These are phyloP conservation scores for Monilinia fructicola DNA, from an alignment of 2,329 filamentous ascomycete species.

Conservation along the genomic window DNA sequence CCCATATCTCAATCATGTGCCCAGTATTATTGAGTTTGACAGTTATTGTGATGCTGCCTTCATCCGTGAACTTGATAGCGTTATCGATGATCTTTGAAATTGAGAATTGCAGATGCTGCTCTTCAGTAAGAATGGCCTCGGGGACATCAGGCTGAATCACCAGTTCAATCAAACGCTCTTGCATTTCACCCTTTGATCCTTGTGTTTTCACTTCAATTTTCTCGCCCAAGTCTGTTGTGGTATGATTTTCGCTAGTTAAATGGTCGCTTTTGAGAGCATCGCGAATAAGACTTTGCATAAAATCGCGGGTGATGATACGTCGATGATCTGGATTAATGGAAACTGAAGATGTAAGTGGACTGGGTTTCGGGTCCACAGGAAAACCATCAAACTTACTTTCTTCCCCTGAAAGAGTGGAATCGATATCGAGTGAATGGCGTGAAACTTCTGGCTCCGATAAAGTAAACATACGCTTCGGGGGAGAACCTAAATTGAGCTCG, in stretches of 20 bases:
- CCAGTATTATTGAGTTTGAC: constrained; percentile 53
- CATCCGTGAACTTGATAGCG: constrained; percentile 69
- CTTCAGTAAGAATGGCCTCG: constrained; percentile 48
- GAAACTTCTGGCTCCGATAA: constrained; percentile 32
- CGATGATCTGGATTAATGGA: constrained; percentile 31
- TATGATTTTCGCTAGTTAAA: constrained; percentile 34
- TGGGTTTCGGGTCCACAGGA: constrained; percentile 3
- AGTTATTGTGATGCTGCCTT: constrained; percentile 60
- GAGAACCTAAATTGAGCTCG: constrained; percentile 32
- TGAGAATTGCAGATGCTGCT: constrained; percentile 51
- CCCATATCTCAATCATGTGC: constrained; percentile 58
- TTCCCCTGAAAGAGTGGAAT: background rate
- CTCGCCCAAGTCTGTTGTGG: constrained; percentile 35
- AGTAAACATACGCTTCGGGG: constrained; percentile 35
- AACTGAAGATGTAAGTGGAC: constrained; percentile 22
- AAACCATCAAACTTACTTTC: background rate
- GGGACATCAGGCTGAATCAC: constrained; percentile 47
- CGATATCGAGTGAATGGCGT: background rate
- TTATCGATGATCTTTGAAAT: constrained; percentile 53
- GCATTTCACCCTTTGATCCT: constrained; percentile 35
- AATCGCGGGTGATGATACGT: constrained; percentile 36
- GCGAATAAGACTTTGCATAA: constrained; percentile 35
- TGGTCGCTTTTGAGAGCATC: constrained; percentile 35
- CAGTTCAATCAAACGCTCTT: constrained; percentile 44
- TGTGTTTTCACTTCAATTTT: constrained; percentile 35